These are phyloP conservation scores for Zanthoxylum bungeanum DNA, from an alignment of 345 rosid species.

Conservation along the genomic window DNA sequence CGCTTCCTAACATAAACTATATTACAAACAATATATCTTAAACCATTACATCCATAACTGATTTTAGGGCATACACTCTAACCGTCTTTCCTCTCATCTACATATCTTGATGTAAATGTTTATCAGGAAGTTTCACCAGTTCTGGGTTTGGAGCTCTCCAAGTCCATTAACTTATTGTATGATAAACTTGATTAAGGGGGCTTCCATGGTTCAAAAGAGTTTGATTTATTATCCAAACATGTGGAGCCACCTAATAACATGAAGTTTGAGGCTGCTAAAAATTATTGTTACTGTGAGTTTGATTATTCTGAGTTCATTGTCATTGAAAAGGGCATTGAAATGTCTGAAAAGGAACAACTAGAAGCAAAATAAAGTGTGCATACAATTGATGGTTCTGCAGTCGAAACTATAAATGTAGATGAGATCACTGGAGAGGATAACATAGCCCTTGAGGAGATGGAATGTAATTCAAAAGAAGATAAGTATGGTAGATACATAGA, in stretches of 20 bases:
- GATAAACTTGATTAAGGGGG: constrained; percentile 55
- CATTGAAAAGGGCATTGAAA: constrained; percentile 49
- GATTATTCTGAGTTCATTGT: constrained; percentile 35
- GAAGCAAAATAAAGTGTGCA: constrained; percentile 23
- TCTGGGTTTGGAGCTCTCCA: constrained; percentile 56
- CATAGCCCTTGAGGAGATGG: constrained; percentile 18
- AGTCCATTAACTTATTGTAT: constrained; percentile 56
- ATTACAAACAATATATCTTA: too few species aligned
- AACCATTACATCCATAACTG: too few species aligned
- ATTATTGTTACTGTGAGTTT: constrained; percentile 26
- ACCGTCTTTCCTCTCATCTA: constrained; percentile 23
- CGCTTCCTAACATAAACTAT: too few species aligned
- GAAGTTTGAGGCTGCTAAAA: constrained; percentile 21
- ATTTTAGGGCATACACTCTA: too few species aligned
- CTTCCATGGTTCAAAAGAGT: constrained; percentile 27
- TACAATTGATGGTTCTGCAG: constrained; percentile 22
- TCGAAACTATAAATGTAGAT: constrained; percentile 54
- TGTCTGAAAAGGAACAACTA: constrained; percentile 29
- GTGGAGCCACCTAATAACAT: constrained; percentile 22
- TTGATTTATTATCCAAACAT: constrained; percentile 15
- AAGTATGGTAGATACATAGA: constrained; percentile 2
- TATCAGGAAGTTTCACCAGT: constrained; percentile 35
- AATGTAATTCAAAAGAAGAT: constrained; percentile 17
- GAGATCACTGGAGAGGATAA: constrained; percentile 48
- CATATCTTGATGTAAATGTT: constrained; percentile 39